phyloP scores from a whole-genome alignment of 768 basidiomycete genomes.

The Coprinellus aureogranulatus region DNA sequence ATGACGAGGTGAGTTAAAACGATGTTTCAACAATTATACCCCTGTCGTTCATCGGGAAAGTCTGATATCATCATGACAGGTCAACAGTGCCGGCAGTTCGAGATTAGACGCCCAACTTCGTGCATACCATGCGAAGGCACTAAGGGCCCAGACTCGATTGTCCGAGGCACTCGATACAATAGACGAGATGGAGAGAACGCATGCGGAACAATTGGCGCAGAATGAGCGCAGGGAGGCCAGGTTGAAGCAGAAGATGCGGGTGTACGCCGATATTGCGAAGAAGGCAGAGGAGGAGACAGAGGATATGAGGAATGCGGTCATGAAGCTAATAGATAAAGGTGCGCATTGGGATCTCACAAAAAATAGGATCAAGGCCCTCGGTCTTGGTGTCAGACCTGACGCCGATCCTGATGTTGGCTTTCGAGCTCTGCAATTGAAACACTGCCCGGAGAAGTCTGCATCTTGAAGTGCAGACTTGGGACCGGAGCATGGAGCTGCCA shows the following conservation, averaged over 20 bases:
- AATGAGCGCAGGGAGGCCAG: conserved; percentile 29
- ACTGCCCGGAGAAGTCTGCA: no score
- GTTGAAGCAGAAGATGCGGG: conserved; percentile 37
- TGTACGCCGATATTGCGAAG: conserved; percentile 29
- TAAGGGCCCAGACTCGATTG: conserved; percentile 39
- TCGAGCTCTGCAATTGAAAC: no score
- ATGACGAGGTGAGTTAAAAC: no score
- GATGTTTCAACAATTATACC: no score
- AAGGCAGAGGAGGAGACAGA: conserved; percentile 46
- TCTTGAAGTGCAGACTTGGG: no score
- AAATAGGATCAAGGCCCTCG: no score
- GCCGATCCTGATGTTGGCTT: no score
- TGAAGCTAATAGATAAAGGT: conserved; percentile 61
- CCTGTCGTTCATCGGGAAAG: no score
- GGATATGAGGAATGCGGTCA: conserved; percentile 53
- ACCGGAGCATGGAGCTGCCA: no score
- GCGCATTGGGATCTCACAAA: no score
- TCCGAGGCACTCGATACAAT: conserved; percentile 48
- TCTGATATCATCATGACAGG: no score
- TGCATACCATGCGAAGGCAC: conserved; percentile 2
- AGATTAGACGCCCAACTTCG: conserved; percentile 1
- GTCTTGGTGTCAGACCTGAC: no score
- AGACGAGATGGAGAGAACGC: conserved; percentile 39
- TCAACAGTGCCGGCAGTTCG: neutral
- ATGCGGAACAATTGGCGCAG: conserved; percentile 38